Base-by-base conservation (phyloP, 2,329 filamentous ascomycete species). In the Polychaeton citri region DNA sequence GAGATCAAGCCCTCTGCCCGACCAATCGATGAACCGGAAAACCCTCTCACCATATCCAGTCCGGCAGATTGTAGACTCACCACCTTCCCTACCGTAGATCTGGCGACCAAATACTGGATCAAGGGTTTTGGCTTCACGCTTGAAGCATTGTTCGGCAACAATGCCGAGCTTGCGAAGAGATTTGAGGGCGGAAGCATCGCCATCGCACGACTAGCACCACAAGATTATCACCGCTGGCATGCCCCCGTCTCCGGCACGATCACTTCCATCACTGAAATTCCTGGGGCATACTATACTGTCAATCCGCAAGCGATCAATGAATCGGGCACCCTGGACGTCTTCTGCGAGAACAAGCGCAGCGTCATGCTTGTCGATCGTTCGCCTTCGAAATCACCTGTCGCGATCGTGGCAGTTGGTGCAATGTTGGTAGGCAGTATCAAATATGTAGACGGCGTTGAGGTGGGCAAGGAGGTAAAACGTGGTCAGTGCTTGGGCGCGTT, bases 371-470 rank as follows among this genome's bases (percentile, higher is more conserved):
- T 63, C 19, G 43, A 50, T 19, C 50, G 59, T 2, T 38, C 36
- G 1, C 43, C 38, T 1, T 59, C 52, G 1, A 49, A 50, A 1
- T 38, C 44, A 7, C 49, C 43, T 0, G 46, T 64, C 12, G 58
- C 56, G 1, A 41, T 64, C 18, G 44, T 64, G 12, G 61, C 61
- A 3, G 59, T 64, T 2, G 61, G 61, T 6, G 61, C 61, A 2
- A 64, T 64, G 61, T 48, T 64, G 17, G 61, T 64, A 1, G 61
- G 61, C 2, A 58, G 52, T 16, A 62, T 64, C 41, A 53, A 53
- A 31, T 63, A 63, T 38, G 52, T 58, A n/a, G 34, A 43, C 10
- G 61, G 54, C 18, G 45, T 61, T n/a, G 45, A 48, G 18, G 33
- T 44, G 6, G 61, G 58, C 2, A 44, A 44, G 6, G 41, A 51